These are phyloP conservation scores for Kazachstania sp. DNA, from an alignment of 1,139 yeast genomes.

Conservation along the genomic window DNA sequence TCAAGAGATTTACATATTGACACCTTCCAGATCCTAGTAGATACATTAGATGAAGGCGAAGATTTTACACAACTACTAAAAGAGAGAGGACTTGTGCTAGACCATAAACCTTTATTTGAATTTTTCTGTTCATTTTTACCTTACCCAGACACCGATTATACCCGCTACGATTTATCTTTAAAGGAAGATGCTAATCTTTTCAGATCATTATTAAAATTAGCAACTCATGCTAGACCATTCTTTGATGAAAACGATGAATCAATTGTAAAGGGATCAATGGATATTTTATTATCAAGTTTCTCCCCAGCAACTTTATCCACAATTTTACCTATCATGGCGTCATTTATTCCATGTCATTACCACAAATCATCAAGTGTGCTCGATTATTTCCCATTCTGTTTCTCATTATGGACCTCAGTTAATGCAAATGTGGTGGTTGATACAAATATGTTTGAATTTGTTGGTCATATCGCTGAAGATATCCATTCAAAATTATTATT, in stretches of 20 bases:
- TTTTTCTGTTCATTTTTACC: constrained; percentile 44
- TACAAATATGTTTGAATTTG: constrained; percentile 54
- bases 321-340: constrained; percentile 48
- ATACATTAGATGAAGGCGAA: constrained; percentile 30
- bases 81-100: constrained; percentile 34
- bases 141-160: constrained; percentile 37
- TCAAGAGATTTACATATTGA: constrained; percentile 56
- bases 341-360: constrained; percentile 42
- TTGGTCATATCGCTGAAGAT: constrained; percentile 55
- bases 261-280: constrained; percentile 31
- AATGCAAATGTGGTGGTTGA: constrained; percentile 54
- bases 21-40: constrained; percentile 49
- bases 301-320: constrained; percentile 52
- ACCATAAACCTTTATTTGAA: constrained; percentile 44
- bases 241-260: constrained; percentile 31
- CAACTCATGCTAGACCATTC: constrained; percentile 34
- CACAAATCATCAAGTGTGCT: constrained; percentile 22
- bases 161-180: constrained; percentile 28
- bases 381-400: constrained; percentile 54
- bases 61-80: constrained; percentile 40
- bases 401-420: constrained; percentile 65
- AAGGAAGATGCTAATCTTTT: constrained; percentile 33
- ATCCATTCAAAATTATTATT: constrained; percentile 32
- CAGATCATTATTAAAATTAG: constrained; percentile 33
- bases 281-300: constrained; percentile 34